These are phyloP conservation scores for Lactarius pseudohatsudake DNA, from an alignment of 768 basidiomycete species.

Conservation along the genomic window DNA sequence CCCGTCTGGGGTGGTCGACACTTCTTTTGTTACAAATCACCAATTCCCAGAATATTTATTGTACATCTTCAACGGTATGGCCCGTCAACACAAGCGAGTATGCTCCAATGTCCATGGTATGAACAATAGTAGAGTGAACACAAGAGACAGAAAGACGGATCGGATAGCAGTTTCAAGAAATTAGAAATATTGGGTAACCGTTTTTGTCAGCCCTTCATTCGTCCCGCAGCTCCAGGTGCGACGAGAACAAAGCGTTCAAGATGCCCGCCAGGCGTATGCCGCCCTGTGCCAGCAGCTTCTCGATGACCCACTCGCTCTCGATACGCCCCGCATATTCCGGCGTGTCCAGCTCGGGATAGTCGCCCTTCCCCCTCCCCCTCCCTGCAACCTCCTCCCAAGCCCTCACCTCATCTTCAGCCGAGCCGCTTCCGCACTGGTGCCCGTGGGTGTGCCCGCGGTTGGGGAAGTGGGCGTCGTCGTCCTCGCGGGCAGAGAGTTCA, in stretches of 20 bases:
- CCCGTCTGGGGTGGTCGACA: neutral
- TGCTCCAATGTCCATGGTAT: neutral
- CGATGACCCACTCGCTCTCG: conserved; percentile 64
- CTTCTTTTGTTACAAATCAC: neutral
- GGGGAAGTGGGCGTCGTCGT: neutral
- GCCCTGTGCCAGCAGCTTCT: conserved; percentile 78
- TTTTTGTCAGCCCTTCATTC: neutral
- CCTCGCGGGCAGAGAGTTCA: conserved; percentile 47
- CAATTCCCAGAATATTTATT: neutral
- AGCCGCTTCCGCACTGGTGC: conserved; percentile 23
- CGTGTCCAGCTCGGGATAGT: conserved; percentile 74
- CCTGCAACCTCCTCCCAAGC: conserved; percentile 15
- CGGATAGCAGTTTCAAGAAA: neutral
- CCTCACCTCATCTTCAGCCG: conserved; percentile 20
- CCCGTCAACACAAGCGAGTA: neutral
- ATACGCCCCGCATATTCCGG: conserved; percentile 75
- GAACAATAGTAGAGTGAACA: neutral
- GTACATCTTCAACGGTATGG: neutral
- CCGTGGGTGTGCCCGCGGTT: neutral
- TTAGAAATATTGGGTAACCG: neutral
- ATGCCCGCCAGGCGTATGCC: conserved; percentile 83
- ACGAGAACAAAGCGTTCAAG: conserved; percentile 70
- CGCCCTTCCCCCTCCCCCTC: conserved; percentile 32
- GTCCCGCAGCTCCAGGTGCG: conserved; percentile 9
- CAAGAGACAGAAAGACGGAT: neutral